Evolutionary conservation across 306 rosid species (phyloP), one percentile per base, ranked within the genome.

Genomic region (Gastrolobium bilobum): DNA sequence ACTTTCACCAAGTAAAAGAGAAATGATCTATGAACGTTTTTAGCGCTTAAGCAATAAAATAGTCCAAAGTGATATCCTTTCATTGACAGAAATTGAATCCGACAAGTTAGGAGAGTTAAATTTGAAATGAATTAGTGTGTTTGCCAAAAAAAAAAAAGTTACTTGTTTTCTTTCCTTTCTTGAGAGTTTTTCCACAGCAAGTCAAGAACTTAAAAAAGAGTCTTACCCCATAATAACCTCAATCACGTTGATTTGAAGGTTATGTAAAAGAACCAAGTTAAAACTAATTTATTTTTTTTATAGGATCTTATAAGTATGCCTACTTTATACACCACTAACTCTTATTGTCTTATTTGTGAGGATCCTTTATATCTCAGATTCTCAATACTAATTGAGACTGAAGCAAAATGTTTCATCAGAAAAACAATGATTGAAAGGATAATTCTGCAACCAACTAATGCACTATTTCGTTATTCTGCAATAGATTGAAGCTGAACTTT

Each of bases 41-140:
- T 94, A 72, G 87, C 97, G 97, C 94, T 92, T 52, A 92, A 94
- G 97, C 97, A 92, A 94, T 71, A 64, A 42, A 74, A 73, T 82
- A 69, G 40, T 83, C 44, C 73, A 75, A 84, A 84, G 13, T 81
- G 56, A 20, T 42, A 81, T 87, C 86, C 84, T 90, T 94, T 86
- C 77, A 69, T 58, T 79, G 71, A 75, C 44, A 72, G 30, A 72
- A 61, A 59, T 46, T 71, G 69, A 80, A 42, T 7, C 54, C 44
- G 84, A 87, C 71, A 52, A 52, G 1, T 37, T 62, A 34, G 1
- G 4, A 46, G 59, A 7, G 53, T 30, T 34, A 38, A 42, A 59
- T 68, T 50, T 34, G 31, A 75, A 63, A 13, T 44, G 5, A 37
- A 51, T 31, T 73, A 31, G 7, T 37, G 9, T 11, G 14, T 48